These are phyloP conservation scores for Globisporangium splendens DNA, from an alignment of 352 stramenopile species.

Conservation along the genomic window DNA sequence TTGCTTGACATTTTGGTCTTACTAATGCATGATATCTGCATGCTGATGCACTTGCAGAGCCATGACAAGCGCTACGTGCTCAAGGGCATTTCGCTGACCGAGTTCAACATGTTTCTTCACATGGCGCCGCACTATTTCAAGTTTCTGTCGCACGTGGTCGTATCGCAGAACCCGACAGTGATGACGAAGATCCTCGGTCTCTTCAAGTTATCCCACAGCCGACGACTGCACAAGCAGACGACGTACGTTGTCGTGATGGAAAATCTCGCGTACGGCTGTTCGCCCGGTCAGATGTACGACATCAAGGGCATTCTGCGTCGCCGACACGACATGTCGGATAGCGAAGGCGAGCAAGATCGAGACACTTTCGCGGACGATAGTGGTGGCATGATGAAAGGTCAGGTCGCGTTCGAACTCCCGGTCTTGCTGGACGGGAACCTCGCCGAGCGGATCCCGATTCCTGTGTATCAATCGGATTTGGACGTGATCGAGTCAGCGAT, in stretches of 20 bases:
- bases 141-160: conserved; percentile 70
- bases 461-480: conserved; percentile 60
- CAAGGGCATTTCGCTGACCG: conserved; percentile 81
- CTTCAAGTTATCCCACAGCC: conserved; percentile 71
- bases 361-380: conserved; percentile 31
- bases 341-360: conserved; percentile 30
- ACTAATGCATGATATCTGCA: no score
- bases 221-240: conserved; percentile 63
- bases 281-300: conserved; percentile 80
- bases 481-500: conserved; percentile 63
- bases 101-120: conserved; percentile 90
- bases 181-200: conserved; percentile 85
- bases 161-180: conserved; percentile 51
- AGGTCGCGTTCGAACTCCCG: conserved; percentile 50
- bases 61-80: conserved; percentile 84
- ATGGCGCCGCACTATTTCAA: conserved; percentile 88
- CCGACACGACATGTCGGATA: conserved; percentile 49
- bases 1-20: no score
- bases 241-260: conserved; percentile 88
- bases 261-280: conserved; percentile 79
- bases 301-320: conserved; percentile 82
- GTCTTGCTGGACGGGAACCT: conserved; percentile 82
- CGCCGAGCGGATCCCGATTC: conserved; percentile 75
- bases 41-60: conserved; percentile 41
- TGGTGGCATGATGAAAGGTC: conserved; percentile 35